Base-by-base conservation (phyloP, 2,329 filamentous ascomycete genomes). In the Aureobasidium lini region DNA sequence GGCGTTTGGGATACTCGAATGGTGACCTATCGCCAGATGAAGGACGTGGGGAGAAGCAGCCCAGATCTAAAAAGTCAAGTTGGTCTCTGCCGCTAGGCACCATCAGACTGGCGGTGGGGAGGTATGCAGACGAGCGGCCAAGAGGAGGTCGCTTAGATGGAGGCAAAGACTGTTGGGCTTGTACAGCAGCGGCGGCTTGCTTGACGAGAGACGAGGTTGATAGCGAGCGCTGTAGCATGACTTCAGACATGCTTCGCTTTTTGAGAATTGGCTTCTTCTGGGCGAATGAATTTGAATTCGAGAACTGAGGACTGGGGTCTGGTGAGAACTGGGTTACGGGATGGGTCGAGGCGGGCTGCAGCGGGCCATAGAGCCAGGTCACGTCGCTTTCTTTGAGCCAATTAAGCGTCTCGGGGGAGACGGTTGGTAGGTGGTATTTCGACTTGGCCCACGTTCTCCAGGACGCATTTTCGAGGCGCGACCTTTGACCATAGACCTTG, bases 371-470 rank as follows among this genome's bases (percentile, higher is more conserved):
- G 1, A 99, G 79, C 94, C 93, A 99, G 47, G 93, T 96, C 34
- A 96, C 91, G 73, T 99, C 93, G 71, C 89, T 94, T 68, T 97
- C 94, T 72, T 97, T 99, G 62, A 96, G 80, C 92, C 94, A 99
- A 74, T 97, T 96, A 59, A 99, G 78, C 1, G 87, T 89, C 73
- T 96, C 92, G 3, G 94, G 91, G 7, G 90, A 91, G 23, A 97
- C 85, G 0, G 93, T 97, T 70, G 85, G 87, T 50, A 97, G 79
- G 42, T 88, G 84, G 72, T 95, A 88, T 75, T 95, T 95, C 50
- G 88, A 82, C 74, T 97, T 97, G 71, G 90, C 88, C 94, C 94
- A 97, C 1, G 91, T 94, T 70, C 94, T 83, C 94, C 94, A 99
- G 0, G 91, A 96, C 3, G 94, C 94, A 73, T 99, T 97, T 73